These are phyloP conservation scores for Chrysosporium keratinophilum DNA, from an alignment of 2,329 filamentous ascomycete species.

Conservation along the genomic window DNA sequence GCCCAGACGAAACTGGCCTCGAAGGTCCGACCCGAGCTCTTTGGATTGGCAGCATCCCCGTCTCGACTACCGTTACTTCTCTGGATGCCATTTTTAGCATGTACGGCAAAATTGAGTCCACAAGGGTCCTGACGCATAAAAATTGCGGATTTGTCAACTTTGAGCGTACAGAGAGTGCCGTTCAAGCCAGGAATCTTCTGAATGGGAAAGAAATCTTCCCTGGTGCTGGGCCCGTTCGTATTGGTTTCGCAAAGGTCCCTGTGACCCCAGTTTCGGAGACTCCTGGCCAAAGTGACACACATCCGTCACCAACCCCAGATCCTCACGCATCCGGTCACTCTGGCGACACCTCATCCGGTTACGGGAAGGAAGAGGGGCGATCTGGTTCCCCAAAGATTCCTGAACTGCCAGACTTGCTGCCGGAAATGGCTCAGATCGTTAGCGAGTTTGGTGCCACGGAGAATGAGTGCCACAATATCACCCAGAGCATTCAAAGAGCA, in stretches of 20 bases:
- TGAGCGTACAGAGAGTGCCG: slow-evolving; percentile 78
- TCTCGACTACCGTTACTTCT: slow-evolving; percentile 91
- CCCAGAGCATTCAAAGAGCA: slow-evolving; percentile 61
- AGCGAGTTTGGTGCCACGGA: slow-evolving; percentile 76
- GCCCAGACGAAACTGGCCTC: slow-evolving; percentile 64
- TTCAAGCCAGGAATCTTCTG: slow-evolving; percentile 74
- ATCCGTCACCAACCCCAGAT: slow-evolving; percentile 84
- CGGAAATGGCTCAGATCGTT: slow-evolving; percentile 76
- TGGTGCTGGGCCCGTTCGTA: slow-evolving; percentile 83
- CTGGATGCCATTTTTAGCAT: slow-evolving; percentile 88
- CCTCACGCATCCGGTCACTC: slow-evolving; percentile 44
- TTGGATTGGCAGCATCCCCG: slow-evolving; percentile 95
- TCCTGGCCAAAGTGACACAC: slow-evolving; percentile 76
- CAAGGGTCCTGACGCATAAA: slow-evolving; percentile 91
- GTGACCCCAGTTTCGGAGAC: slow-evolving; percentile 70
- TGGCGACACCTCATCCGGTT: slow-evolving; percentile 16
- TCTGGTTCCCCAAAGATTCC: slow-evolving; percentile 48
- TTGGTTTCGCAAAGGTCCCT: slow-evolving; percentile 94
- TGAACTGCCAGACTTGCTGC: slow-evolving; percentile 64
- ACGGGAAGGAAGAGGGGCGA: slow-evolving; percentile 26
- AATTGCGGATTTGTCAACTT: slow-evolving; percentile 99
- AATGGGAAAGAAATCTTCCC: slow-evolving; percentile 99
- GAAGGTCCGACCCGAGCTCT: slow-evolving; percentile 86
- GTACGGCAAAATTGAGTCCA: slow-evolving; percentile 85
- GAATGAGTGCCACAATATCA: slow-evolving; percentile 65